Evolutionary conservation across 2,329 filamentous ascomycete genomes (phyloP).

Genomic region (Aspergillus persii): DNA sequence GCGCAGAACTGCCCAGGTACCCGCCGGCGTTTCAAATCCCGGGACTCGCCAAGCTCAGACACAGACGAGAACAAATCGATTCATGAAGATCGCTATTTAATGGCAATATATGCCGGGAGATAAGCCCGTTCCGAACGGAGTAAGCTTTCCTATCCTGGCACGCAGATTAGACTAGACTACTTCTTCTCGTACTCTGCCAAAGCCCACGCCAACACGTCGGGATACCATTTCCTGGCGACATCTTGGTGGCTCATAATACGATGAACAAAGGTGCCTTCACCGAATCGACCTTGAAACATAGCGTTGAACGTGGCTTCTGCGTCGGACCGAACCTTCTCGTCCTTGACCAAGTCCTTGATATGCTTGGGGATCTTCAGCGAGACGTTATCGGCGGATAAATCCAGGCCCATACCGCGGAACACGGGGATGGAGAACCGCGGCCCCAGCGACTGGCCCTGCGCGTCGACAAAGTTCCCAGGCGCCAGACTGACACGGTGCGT

Average conservation of each 20-base stretch:
- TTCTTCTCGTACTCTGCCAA: slow-evolving; percentile 23
- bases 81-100: not conserved
- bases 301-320: slow-evolving; percentile 37
- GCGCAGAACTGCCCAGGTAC: not conserved
- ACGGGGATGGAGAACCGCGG: slow-evolving; percentile 37
- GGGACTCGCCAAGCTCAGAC: not conserved
- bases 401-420: slow-evolving; percentile 36
- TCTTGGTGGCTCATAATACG: slow-evolving; percentile 39
- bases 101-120: not conserved
- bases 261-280: slow-evolving; percentile 35
- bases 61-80: not conserved
- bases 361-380: slow-evolving; percentile 29
- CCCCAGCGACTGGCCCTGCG: slow-evolving; percentile 22
- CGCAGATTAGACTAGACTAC: not conserved
- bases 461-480: slow-evolving; percentile 27
- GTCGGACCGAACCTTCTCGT: slow-evolving; percentile 35
- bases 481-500: slow-evolving; percentile 35
- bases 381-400: slow-evolving; percentile 30
- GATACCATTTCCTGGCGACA: slow-evolving; percentile 38
- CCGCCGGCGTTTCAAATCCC: not conserved
- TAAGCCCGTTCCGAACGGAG: not conserved
- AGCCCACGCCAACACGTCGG: slow-evolving; percentile 30
- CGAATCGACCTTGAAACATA: slow-evolving; percentile 31
- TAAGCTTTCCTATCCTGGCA: not conserved
- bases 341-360: slow-evolving; percentile 28